Conservation (phyloP, 163 green algal genomes). For the Scenedesmus sp. region DNA sequence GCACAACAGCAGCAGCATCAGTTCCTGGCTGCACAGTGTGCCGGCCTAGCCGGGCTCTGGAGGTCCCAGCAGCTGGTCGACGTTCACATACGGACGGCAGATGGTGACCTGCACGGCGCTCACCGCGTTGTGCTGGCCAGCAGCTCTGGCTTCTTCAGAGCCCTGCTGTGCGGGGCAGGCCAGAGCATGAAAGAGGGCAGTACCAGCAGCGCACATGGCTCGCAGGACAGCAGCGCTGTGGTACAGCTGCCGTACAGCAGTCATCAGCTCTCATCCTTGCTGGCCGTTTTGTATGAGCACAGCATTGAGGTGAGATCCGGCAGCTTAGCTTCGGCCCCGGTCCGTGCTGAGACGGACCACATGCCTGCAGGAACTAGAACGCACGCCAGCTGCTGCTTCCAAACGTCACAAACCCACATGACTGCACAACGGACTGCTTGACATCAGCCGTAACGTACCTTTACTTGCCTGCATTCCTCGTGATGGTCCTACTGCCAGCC, state of each 20-base stretch:
- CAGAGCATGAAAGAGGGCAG: slow-evolving; percentile 40
- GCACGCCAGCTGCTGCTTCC: neutral
- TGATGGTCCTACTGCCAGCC: neutral
- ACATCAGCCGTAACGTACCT: too few relatives aligned
- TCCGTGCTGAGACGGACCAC: too few relatives aligned
- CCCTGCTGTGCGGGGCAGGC: slow-evolving; percentile 55
- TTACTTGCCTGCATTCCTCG: too few relatives aligned
- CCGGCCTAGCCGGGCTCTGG: neutral
- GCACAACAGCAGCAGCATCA: slow-evolving; percentile 15
- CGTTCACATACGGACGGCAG: slow-evolving; percentile 6
- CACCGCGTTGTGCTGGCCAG: slow-evolving; percentile 63
- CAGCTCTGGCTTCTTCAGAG: slow-evolving; percentile 57
- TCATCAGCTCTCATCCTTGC: neutral
- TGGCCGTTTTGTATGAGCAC: slow-evolving; percentile 37
- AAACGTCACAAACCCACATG: neutral
- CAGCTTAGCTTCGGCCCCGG: neutral
- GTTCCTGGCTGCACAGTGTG: neutral
- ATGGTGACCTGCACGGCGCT: slow-evolving; percentile 15
- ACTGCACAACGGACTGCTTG: too few relatives aligned
- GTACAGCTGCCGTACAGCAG: slow-evolving; percentile 30
- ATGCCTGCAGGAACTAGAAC: neutral
- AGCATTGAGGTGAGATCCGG: neutral
- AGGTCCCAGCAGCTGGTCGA: slow-evolving; percentile 21
- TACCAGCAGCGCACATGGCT: neutral
- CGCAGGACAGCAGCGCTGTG: slow-evolving; percentile 4